Percentiles rank a stretch among this genome's conserved stretches.
Conservation (phyloP, 2,329 filamentous ascomycete genomes). For the Fusarium liriodendri region DNA sequence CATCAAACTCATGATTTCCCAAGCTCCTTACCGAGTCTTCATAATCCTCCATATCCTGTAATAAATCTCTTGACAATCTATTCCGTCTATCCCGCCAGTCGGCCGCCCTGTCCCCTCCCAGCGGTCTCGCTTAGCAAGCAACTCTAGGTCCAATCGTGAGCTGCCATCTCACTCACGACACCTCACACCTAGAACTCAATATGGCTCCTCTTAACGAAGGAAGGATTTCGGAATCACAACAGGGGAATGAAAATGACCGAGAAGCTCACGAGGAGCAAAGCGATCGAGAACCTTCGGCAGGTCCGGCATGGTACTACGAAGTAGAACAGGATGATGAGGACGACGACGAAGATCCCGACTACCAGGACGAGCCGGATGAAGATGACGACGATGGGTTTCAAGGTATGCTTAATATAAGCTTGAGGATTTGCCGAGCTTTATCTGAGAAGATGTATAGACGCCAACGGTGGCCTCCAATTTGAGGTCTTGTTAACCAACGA, state of each 20-base stretch:
- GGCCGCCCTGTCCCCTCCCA: conserved; percentile 18
- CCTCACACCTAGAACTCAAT: neutral
- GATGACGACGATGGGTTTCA: conserved; percentile 40
- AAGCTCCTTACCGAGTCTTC: neutral
- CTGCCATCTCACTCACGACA: neutral
- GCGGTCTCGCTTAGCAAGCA: conserved; percentile 37
- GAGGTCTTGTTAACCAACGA: conserved; percentile 33
- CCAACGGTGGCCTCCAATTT: conserved; percentile 31
- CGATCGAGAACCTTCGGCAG: conserved; percentile 22
- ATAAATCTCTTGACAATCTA: conserved; percentile 12
- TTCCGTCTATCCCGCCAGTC: neutral
- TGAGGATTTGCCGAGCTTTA: neutral
- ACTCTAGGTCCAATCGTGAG: neutral
- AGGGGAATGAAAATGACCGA: conserved; percentile 6
- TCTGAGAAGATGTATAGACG: conserved; percentile 19
- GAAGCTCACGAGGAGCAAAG: conserved; percentile 16
- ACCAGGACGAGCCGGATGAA: conserved; percentile 44
- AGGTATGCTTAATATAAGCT: conserved; percentile 13
- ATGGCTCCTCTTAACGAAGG: conserved; percentile 27
- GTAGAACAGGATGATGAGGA: conserved; percentile 48
- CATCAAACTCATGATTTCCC: neutral
- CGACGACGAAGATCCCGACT: conserved; percentile 44
- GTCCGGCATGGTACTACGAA: conserved; percentile 26
- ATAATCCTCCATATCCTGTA: neutral
- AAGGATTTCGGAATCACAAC: conserved; percentile 10